These are phyloP conservation scores for Lagenidium sp. DNA, from an alignment of 352 stramenopile species.

Conservation along the genomic window DNA sequence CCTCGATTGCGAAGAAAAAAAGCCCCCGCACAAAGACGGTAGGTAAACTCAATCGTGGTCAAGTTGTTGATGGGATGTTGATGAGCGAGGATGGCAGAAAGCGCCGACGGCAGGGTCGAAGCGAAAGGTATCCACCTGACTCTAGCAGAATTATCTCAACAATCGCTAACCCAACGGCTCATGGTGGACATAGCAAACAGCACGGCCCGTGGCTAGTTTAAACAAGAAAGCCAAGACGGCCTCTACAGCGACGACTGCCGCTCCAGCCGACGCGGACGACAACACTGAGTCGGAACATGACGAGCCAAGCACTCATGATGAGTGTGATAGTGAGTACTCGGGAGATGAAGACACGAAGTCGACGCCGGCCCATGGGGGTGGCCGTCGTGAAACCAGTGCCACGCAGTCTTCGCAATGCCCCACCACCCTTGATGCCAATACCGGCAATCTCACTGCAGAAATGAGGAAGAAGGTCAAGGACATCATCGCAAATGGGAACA, in stretches of 20 bases:
- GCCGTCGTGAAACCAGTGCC: slow-evolving; percentile 6
- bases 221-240: slow-evolving; percentile 24
- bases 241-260: slow-evolving; percentile 6
- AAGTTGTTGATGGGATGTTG: too few species aligned
- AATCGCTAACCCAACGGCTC: too few species aligned
- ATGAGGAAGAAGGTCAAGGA: slow-evolving; percentile 59
- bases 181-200: too few species aligned
- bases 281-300: slow-evolving; percentile 41
- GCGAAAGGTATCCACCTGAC: too few species aligned
- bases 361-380: neutral
- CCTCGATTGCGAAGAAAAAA: slow-evolving; percentile 8
- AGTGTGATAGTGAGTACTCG: slow-evolving; percentile 18
- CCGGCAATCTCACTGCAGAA: slow-evolving; percentile 38
- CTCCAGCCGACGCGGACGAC: slow-evolving; percentile 18
- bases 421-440: too few species aligned
- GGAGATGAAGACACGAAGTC: slow-evolving; percentile 10
- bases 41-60: too few species aligned
- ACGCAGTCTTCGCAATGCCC: too few species aligned
- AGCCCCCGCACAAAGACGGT: slow-evolving; percentile 1
- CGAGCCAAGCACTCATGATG: slow-evolving; percentile 41
- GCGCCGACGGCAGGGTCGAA: too few species aligned
- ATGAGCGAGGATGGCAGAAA: too few species aligned
- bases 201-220: slow-evolving; percentile 9
- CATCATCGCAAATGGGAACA: slow-evolving; percentile 70
- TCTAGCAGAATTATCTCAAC: too few species aligned